Percentiles rank a stretch among this genome's conserved stretches.
phyloP scores from a whole-genome alignment of 208 protist genomes.

The Crithidia fasciculata region DNA sequence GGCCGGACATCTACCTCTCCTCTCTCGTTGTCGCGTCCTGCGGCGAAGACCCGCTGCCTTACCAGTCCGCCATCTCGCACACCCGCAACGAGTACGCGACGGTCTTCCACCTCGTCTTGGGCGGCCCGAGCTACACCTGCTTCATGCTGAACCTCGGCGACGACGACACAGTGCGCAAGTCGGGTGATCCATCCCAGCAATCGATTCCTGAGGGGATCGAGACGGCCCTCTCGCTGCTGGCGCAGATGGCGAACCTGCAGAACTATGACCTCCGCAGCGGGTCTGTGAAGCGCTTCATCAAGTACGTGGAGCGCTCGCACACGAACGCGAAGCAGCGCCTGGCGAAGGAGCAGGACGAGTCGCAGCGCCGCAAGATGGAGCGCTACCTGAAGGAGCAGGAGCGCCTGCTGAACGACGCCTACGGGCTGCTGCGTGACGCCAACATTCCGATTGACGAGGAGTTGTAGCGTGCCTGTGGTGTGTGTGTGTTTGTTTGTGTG shows the following conservation, averaged over 20 bases:
- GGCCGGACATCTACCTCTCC: slow-evolving; percentile 74
- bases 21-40: slow-evolving; percentile 67
- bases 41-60: slow-evolving; percentile 60
- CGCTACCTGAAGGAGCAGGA: slow-evolving; percentile 67
- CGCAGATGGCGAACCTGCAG: slow-evolving; percentile 47
- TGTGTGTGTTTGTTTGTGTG: no score
- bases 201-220: slow-evolving; percentile 50
- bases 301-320: slow-evolving; percentile 64
- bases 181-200: slow-evolving; percentile 35
- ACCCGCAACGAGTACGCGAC: slow-evolving; percentile 56
- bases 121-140: slow-evolving; percentile 69
- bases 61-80: slow-evolving; percentile 50
- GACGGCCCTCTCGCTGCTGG: slow-evolving; percentile 47
- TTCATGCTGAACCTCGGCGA: slow-evolving; percentile 76
- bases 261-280: slow-evolving; percentile 82
- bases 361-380: slow-evolving; percentile 50
- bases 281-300: slow-evolving; percentile 78
- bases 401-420: slow-evolving; percentile 49
- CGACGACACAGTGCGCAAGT: slow-evolving; percentile 39
- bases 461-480: neutral
- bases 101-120: slow-evolving; percentile 76
- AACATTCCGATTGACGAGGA: slow-evolving; percentile 32
- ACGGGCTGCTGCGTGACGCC: slow-evolving; percentile 55
- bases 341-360: slow-evolving; percentile 44
- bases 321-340: slow-evolving; percentile 47